phyloP scores from a whole-genome alignment of 805 yeast species.

The Tetrapisispora arboricola region DNA sequence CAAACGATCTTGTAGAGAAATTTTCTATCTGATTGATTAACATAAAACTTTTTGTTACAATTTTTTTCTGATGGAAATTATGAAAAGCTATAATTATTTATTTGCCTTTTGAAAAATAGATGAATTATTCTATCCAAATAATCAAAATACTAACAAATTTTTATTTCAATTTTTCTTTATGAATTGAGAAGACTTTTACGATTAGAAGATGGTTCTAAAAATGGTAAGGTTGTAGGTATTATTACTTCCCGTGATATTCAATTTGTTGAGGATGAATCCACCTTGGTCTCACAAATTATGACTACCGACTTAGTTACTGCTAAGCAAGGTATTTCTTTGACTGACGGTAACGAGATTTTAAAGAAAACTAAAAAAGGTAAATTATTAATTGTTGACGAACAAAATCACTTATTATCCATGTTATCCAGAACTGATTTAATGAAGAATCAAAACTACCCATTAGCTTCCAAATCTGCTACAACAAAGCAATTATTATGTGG shows the following conservation, averaged over 20 bases:
- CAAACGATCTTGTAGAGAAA: conserved; percentile 94
- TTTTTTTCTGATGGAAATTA: neutral
- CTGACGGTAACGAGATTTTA: conserved; percentile 83
- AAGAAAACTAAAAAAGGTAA: conserved; percentile 95
- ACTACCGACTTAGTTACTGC: conserved; percentile 82
- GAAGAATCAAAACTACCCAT: conserved; percentile 88
- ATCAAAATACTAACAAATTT: conserved; percentile 13
- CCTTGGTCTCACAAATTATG: conserved; percentile 72
- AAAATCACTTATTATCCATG: conserved; percentile 72
- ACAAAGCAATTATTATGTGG: conserved; percentile 97
- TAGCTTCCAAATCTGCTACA: conserved; percentile 84
- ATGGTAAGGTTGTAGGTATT: conserved; percentile 88
- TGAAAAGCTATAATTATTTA: neutral
- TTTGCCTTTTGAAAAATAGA: too few relatives aligned
- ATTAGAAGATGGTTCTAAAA: conserved; percentile 72
- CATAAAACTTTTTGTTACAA: neutral
- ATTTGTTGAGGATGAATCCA: conserved; percentile 67
- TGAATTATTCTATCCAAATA: neutral
- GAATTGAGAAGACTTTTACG: conserved; percentile 2
- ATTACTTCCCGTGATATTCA: conserved; percentile 95
- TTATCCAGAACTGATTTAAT: conserved; percentile 93
- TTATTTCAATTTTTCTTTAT: neutral
- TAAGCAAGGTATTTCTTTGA: conserved; percentile 65
- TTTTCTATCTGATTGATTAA: conserved; percentile 32
- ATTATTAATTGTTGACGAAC: conserved; percentile 78